phyloP scores from a whole-genome alignment of 345 rosid genomes.

The Abelmoschus esculentus region DNA sequence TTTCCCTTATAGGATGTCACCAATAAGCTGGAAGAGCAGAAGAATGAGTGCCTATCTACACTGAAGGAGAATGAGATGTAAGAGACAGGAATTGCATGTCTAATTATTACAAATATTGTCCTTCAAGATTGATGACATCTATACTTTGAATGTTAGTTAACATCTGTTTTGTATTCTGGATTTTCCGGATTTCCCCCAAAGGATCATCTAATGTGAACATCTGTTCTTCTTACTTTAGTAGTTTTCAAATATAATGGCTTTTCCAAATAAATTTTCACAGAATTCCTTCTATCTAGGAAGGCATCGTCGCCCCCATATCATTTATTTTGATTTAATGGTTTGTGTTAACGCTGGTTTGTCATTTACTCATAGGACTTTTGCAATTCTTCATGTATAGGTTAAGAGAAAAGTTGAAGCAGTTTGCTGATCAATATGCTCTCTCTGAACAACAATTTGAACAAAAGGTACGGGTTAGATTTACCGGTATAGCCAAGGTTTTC shows the following conservation, averaged over 20 bases:
- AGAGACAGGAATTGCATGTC: conserved; percentile 20
- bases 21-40: conserved; percentile 80
- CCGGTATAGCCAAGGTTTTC: background rate
- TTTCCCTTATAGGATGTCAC: conserved; percentile 68
- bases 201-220: background rate
- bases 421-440: conserved; percentile 77
- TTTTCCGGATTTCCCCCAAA: no score
- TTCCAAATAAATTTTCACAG: background rate
- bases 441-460: conserved; percentile 78
- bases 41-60: conserved; percentile 71
- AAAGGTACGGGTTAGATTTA: conserved; percentile 33
- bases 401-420: conserved; percentile 72
- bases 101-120: background rate
- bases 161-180: background rate
- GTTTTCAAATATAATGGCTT: background rate
- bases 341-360: background rate
- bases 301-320: background rate
- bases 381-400: conserved; percentile 38
- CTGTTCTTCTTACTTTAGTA: background rate
- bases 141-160: background rate
- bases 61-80: conserved; percentile 95
- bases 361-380: no score
- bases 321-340: background rate
- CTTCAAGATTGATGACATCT: background rate
- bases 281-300: background rate